Conservation (phyloP, 495 filamentous ascomycete species). For the Neurospora sp. region DNA sequence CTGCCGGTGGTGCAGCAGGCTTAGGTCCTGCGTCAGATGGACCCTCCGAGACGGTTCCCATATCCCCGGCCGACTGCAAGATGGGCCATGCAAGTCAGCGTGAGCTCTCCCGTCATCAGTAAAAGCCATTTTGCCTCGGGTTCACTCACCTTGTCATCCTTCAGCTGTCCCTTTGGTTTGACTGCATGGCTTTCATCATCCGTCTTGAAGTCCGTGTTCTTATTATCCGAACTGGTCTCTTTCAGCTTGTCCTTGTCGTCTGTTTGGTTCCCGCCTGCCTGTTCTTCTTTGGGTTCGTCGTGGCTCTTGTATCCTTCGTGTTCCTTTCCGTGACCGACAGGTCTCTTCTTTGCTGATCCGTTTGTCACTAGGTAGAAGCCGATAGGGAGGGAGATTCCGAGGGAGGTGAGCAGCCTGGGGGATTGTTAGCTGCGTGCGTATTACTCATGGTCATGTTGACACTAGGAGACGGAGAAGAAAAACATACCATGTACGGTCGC, state of each 20-base stretch:
- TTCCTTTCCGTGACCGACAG: neutral
- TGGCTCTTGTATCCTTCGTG: neutral
- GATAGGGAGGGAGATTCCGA: constrained; percentile 9
- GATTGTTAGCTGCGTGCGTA: neutral
- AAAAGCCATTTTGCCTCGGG: neutral
- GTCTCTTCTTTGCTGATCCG: neutral
- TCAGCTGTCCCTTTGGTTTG: neutral
- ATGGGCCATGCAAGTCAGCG: neutral
- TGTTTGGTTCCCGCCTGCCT: constrained; percentile 23
- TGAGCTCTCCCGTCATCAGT: neutral
- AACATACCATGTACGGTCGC: constrained; percentile 14
- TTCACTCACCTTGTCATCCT: neutral
- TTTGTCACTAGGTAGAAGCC: constrained; percentile 1
- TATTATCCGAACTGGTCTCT: neutral
- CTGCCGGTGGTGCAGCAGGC: neutral
- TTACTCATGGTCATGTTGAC: neutral
- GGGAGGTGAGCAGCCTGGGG: constrained; percentile 10
- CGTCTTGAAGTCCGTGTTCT: neutral
- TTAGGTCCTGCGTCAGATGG: neutral
- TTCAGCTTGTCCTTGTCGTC: neutral
- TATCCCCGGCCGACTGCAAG: neutral
- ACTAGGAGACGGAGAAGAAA: neutral
- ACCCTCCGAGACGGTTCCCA: neutral
- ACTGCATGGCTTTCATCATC: neutral
- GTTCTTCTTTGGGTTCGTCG: neutral